Conservation (phyloP, 352 stramenopile genomes). For the Phytophthora hybrid region DNA sequence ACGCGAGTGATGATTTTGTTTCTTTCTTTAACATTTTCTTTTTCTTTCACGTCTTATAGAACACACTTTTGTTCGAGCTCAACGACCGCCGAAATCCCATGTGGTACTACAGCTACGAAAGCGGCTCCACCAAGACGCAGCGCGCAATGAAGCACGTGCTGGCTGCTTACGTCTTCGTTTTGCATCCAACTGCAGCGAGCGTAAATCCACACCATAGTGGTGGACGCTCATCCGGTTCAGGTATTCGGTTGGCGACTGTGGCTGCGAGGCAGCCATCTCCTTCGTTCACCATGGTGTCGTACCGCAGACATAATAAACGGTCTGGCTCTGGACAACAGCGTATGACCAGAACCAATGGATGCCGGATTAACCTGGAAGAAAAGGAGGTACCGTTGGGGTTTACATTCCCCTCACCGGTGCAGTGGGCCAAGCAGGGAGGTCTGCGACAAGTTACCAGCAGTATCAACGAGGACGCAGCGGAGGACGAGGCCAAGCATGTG, state of each 20-base stretch:
- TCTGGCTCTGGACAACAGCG: no score
- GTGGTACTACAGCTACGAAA: constrained; percentile 57
- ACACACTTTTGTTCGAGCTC: constrained; percentile 41
- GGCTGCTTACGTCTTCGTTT: constrained; percentile 41
- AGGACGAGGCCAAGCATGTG: no score
- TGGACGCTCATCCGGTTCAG: no score
- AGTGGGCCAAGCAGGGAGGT: no score
- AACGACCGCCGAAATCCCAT: constrained; percentile 47
- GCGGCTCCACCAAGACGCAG: constrained; percentile 48
- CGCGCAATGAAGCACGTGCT: constrained; percentile 46
- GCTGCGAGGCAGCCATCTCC: constrained; percentile 33
- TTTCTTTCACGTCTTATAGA: constrained; percentile 25
- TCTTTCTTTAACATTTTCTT: not conserved
- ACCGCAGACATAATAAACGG: constrained; percentile 13
- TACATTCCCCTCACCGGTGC: no score
- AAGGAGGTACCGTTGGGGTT: no score
- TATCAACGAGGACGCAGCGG: no score
- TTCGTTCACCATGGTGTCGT: constrained; percentile 44
- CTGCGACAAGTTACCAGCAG: no score
- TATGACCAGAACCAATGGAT: no score
- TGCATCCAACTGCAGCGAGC: constrained; percentile 7
- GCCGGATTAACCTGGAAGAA: no score
- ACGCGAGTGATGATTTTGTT: no score
- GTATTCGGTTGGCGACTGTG: constrained; percentile 18
- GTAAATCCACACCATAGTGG: not conserved